Evolutionary conservation across 23 red algal species (phyloP).

Genomic region (Chondrus crispus): DNA sequence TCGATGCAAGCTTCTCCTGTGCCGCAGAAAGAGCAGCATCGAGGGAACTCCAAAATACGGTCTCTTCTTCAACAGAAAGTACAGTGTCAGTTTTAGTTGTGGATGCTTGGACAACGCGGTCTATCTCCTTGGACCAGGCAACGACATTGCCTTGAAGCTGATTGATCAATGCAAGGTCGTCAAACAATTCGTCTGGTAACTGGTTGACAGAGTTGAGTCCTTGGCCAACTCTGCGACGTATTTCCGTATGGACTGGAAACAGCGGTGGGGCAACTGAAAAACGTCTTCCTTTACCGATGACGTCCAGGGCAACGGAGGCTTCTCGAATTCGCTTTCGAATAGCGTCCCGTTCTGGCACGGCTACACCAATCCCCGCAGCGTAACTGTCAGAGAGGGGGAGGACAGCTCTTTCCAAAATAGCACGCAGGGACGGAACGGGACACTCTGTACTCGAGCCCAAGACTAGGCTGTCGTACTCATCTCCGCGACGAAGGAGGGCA

Average conservation of each 20-base stretch:
- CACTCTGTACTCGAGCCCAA: conserved; percentile 22
- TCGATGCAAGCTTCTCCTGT: neutral
- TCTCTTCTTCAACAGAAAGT: conserved; percentile 57
- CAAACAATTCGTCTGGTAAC: conserved; percentile 29
- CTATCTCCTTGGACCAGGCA: conserved; percentile 22
- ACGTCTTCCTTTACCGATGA: conserved; percentile 46
- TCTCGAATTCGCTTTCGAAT: conserved; percentile 52
- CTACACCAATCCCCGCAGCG: conserved; percentile 57
- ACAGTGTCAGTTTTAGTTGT: neutral
- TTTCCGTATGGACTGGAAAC: neutral
- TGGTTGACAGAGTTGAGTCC: conserved; percentile 4
- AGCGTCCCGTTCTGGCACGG: conserved; percentile 23
- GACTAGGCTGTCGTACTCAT: conserved; percentile 47
- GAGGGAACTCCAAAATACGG: conserved; percentile 70
- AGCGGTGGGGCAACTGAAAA: conserved; percentile 26
- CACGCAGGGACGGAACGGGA: conserved; percentile 27
- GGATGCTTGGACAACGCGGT: conserved; percentile 38
- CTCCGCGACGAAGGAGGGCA: conserved; percentile 33
- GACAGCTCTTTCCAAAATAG: conserved; percentile 32
- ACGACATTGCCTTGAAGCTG: conserved; percentile 38
- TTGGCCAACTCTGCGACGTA: neutral
- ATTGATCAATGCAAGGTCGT: conserved; percentile 29
- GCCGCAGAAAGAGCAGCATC: conserved; percentile 44
- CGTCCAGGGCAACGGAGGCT: conserved; percentile 51
- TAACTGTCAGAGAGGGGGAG: conserved; percentile 57